Percentiles rank a stretch among this genome's conserved stretches.
These are phyloP conservation scores for Candida vaughaniae DNA, from an alignment of 805 yeast genomes.

Conservation along the genomic window DNA sequence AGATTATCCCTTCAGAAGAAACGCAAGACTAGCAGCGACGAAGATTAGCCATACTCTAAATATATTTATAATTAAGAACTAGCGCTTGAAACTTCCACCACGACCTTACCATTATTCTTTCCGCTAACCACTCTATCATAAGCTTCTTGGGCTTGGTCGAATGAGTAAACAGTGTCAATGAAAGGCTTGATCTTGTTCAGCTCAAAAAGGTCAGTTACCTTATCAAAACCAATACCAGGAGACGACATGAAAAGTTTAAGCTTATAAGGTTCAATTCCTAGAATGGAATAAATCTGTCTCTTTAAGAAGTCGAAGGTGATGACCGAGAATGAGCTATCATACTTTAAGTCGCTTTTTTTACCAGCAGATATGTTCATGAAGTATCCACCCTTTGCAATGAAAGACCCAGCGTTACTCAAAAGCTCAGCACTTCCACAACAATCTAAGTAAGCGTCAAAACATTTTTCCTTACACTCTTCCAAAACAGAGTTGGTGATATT, in stretches of 20 bases:
- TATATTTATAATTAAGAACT: not conserved
- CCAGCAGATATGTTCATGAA: slow-evolving; percentile 63
- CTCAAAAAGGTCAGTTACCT: slow-evolving; percentile 40
- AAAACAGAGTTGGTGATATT: slow-evolving; percentile 29
- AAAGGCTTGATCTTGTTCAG: slow-evolving; percentile 43
- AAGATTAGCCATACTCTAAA: no score
- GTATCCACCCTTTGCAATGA: slow-evolving; percentile 48
- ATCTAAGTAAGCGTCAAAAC: slow-evolving; percentile 65
- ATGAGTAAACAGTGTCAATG: slow-evolving; percentile 53
- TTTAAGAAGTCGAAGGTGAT: slow-evolving; percentile 6
- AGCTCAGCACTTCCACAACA: slow-evolving; percentile 60
- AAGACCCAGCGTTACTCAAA: slow-evolving; percentile 36
- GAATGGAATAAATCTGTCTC: not conserved
- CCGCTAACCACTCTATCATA: slow-evolving; percentile 45
- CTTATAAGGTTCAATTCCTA: not conserved
- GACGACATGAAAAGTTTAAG: not conserved
- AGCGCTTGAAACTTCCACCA: no score
- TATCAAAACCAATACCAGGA: slow-evolving; percentile 16
- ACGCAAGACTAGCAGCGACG: slow-evolving; percentile 18
- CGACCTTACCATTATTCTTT: slow-evolving; percentile 65
- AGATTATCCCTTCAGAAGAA: slow-evolving; percentile 23
- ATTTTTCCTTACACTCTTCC: slow-evolving; percentile 29
- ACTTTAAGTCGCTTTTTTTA: slow-evolving; percentile 18
- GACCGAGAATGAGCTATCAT: not conserved
- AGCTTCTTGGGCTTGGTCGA: slow-evolving; percentile 53